phyloP scores from a whole-genome alignment of 1,284 basidiomycete genomes.

The Cutaneotrichosporon daszewskae region DNA sequence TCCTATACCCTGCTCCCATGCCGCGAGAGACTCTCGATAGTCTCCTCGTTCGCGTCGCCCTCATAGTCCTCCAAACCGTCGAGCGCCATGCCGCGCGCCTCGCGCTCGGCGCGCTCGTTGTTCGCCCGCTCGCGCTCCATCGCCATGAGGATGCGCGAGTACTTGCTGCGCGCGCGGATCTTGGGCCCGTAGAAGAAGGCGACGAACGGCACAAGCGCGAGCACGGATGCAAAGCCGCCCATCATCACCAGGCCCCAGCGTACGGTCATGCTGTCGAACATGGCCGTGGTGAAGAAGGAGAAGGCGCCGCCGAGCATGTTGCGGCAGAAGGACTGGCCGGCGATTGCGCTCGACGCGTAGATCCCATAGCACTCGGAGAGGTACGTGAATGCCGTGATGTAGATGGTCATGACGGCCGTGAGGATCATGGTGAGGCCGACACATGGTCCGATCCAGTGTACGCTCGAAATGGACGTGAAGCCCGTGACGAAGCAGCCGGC shows the following conservation, averaged over 20 bases:
- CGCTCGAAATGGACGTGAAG: constrained; percentile 30
- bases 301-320: constrained; percentile 24
- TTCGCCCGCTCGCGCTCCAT: constrained; percentile 33
- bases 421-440: constrained; percentile 42
- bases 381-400: constrained; percentile 31
- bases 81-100: constrained; percentile 7
- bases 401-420: constrained; percentile 24
- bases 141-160: constrained; percentile 35
- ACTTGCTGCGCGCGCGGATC: constrained; percentile 34
- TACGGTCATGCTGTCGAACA: constrained; percentile 13
- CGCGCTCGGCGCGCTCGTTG: constrained; percentile 17
- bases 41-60: constrained; percentile 10
- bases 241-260: constrained; percentile 15
- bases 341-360: constrained; percentile 22
- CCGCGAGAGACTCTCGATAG: constrained; percentile 5
- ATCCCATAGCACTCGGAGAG: constrained; percentile 28
- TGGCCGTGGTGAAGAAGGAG: constrained; percentile 16
- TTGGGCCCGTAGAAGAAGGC: constrained; percentile 36
- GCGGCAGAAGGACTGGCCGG: constrained; percentile 24
- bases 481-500: constrained; percentile 56
- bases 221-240: constrained; percentile 9
- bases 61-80: constrained; percentile 14
- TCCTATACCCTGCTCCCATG: background rate
- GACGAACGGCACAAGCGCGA: constrained; percentile 38
- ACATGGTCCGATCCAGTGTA: constrained; percentile 39